Evolutionary conservation across 108 stramenopile genomes (phyloP), one percentile per base, ranked within the genome.

Genomic region (Discostella stelligeroides): DNA sequence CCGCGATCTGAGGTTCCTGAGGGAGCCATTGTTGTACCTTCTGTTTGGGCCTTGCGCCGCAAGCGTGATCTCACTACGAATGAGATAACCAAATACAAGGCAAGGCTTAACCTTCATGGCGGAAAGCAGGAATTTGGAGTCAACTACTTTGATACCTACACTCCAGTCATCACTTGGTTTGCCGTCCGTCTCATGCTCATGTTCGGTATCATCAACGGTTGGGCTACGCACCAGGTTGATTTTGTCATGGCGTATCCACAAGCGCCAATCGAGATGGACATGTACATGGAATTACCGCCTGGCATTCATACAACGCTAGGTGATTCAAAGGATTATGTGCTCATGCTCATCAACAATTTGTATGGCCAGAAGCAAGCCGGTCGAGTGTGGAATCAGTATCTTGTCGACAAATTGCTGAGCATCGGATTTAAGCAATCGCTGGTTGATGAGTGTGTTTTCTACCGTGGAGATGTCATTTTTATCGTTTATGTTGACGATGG

Each of bases 221-320:
- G 25, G 63, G 25, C 24, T 41, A 24, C 49, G 1, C 43, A 30
- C 1, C 63, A 64, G 29, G 47, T 64, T 23, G 47, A 64, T 12
- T 64, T 64, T n/a, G 30, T 64, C 11, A 51, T 69, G 41, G 85
- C 85, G 0, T 86, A 50, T 50, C 54, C 82, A 0, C 85, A 86
- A 61, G 85, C 82, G 7, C 62, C 64, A 21, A 72, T 71, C 25
- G 73, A 83, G 30, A 12, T 39, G 0, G 57, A 56, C 6, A 13
- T 81, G 12, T 86, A 71, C 71, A 83, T 86, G 85, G 58, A 81
- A 14, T 30, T 87, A 4, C 86, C 83, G 12, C 54, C 57, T 29
- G 86, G 86, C 0, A 73, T 83, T 30, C 43, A 66, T 12, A 42
- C 60, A 4, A 7, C 13, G 4, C 42, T 14, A 3, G 82, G 53